Conservation (phyloP, 1,284 basidiomycete species). For the Ustilago nuda region DNA sequence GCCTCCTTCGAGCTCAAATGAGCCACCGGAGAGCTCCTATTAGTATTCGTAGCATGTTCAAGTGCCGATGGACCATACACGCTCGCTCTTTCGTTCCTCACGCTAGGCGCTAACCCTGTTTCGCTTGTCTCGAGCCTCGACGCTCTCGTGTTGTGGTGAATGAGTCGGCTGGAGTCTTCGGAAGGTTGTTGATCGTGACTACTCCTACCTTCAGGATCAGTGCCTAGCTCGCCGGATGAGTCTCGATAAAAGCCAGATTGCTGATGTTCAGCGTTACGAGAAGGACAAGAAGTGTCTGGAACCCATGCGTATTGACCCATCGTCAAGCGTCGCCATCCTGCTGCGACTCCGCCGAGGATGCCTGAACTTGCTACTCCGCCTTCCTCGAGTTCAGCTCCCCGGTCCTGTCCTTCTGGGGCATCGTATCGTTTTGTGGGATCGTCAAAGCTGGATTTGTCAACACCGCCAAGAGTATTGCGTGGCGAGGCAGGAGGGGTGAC, state of each 20-base stretch:
- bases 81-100: slow-evolving; percentile 52
- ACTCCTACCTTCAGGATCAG: slow-evolving; percentile 21
- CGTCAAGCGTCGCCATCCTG: slow-evolving; percentile 56
- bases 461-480: slow-evolving; percentile 15
- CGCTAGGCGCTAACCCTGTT: slow-evolving; percentile 28
- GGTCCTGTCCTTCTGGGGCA: background rate
- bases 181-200: slow-evolving; percentile 22
- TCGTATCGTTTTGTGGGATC: slow-evolving; percentile 3
- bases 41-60: slow-evolving; percentile 29
- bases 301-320: slow-evolving; percentile 52
- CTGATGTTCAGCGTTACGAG: slow-evolving; percentile 8
- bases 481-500: slow-evolving; percentile 37
- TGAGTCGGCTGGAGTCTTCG: slow-evolving; percentile 31
- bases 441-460: slow-evolving; percentile 11
- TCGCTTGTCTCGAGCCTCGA: slow-evolving; percentile 35
- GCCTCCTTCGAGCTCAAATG: slow-evolving; percentile 35
- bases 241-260: slow-evolving; percentile 6
- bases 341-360: slow-evolving; percentile 49
- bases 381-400: slow-evolving; percentile 13
- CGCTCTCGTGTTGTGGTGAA: slow-evolving; percentile 18
- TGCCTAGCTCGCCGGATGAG: slow-evolving; percentile 28
- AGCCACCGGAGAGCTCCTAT: slow-evolving; percentile 24
- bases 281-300: slow-evolving; percentile 17
- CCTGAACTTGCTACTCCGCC: slow-evolving; percentile 36
- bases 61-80: slow-evolving; percentile 37